A percentile compares a stretch with the other conserved stretches of the same genome.
phyloP scores from a whole-genome alignment of 805 yeast species.

The Pichia sporocuriosa region DNA sequence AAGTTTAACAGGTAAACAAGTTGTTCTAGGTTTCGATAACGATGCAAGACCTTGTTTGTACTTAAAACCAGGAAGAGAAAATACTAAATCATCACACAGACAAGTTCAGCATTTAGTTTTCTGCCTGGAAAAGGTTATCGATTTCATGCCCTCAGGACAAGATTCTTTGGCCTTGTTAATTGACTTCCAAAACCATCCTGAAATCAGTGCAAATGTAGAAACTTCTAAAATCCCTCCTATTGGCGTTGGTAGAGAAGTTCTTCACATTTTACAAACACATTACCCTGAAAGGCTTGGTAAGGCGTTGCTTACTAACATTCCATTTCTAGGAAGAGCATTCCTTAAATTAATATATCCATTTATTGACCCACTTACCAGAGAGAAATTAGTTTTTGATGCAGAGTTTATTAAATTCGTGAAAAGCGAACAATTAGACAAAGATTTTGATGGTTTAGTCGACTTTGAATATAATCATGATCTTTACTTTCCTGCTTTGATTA shows the following conservation, averaged over 20 bases:
- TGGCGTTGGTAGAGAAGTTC: slow-evolving; percentile 82
- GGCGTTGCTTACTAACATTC: slow-evolving; percentile 87
- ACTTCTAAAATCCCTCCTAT: slow-evolving; percentile 81
- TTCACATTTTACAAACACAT: slow-evolving; percentile 91
- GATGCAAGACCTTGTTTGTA: slow-evolving; percentile 89
- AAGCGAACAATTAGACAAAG: slow-evolving; percentile 67
- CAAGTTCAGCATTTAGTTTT: slow-evolving; percentile 96
- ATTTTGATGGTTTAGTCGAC: slow-evolving; percentile 79
- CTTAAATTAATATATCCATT: slow-evolving; percentile 88
- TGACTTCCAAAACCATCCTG: slow-evolving; percentile 81
- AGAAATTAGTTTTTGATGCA: slow-evolving; percentile 85
- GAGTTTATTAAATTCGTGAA: slow-evolving; percentile 85
- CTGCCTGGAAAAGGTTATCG: slow-evolving; percentile 87
- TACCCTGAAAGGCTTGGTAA: slow-evolving; percentile 96
- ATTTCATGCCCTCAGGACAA: slow-evolving; percentile 94
- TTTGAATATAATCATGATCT: slow-evolving; percentile 74
- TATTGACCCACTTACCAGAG: slow-evolving; percentile 92
- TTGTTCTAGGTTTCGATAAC: slow-evolving; percentile 84
- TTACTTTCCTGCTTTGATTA: slow-evolving; percentile 70
- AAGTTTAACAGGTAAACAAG: slow-evolving; percentile 88
- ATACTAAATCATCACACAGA: slow-evolving; percentile 80
- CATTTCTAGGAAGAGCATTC: slow-evolving; percentile 91
- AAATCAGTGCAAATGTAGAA: slow-evolving; percentile 40
- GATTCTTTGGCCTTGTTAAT: slow-evolving; percentile 87
- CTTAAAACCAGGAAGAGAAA: slow-evolving; percentile 90